Evolutionary conservation across 2,329 filamentous ascomycete genomes (phyloP), one percentile per base, ranked within the genome.

Genomic region (Fusarium torulosum): DNA sequence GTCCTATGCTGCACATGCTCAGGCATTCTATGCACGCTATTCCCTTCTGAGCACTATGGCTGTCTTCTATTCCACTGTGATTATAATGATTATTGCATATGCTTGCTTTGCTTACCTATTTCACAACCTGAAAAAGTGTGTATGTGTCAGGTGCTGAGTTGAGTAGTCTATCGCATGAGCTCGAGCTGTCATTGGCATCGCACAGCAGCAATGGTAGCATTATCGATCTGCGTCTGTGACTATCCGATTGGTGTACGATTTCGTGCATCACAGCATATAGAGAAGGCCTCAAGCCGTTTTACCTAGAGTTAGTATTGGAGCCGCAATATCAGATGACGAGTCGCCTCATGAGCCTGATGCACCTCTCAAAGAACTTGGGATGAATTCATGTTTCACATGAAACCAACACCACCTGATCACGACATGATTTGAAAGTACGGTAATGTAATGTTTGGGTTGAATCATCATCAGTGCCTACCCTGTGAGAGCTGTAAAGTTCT

Each of bases 1-100:
- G 73, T 49, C 67, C 67, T 55, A 64, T 73, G 45, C 46, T 53
- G 72, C 72, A 74, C 72, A 74, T 74, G 72, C 46, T 53, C 56
- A 19, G 23, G 29, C n/a, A 19, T 37, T 37, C 17, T 8, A 19
- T 17, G 17, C 35, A 41, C 51, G 38, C 66, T 70, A 69, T 70
- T 37, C 60, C 69, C 20, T 27, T 62, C 54, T 42, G 33, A 61
- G 62, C 53, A 64, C 29, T 52, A 55, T 63, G 41, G 69, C 57
- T 37, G 29, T 27, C 33, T 35, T 56, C n/a, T 35, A 35, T 56
- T 49, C 37, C 15, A 38, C 25, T 41, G 27, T 23, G 21, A 27
- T 43, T 35, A n/a, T n/a, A n/a, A n/a, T n/a, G n/a, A n/a, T n/a
- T n/a, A n/a, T n/a, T n/a, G 33, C 17, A 38, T 62, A 38, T 40